Evolutionary conservation across 495 filamentous ascomycete genomes (phyloP).

Genomic region (Hypoxylon lienhwacheense): DNA sequence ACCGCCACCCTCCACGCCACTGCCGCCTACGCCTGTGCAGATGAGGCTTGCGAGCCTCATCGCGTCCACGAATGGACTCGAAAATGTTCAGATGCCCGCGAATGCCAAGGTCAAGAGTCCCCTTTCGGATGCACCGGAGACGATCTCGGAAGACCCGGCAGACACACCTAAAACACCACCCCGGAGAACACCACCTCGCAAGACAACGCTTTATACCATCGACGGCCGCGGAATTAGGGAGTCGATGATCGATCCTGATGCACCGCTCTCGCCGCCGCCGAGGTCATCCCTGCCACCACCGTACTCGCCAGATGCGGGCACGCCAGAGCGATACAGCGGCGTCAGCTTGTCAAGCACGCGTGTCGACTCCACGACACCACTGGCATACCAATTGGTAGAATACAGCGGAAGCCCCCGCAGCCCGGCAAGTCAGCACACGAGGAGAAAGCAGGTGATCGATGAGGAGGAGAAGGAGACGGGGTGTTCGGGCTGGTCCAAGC

Average conservation of each 20-base stretch:
- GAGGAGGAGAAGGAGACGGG: conserved; percentile 2
- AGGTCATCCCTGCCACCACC: conserved; percentile 23
- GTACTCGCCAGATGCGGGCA: conserved; percentile 16
- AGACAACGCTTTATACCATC: conserved; percentile 1
- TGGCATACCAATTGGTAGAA: conserved; percentile 10
- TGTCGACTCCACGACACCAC: conserved; percentile 22
- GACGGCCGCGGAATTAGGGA: conserved; percentile 22
- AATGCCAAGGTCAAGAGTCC: conserved; percentile 14
- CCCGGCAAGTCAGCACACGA: neutral
- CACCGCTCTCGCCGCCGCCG: conserved; percentile 19
- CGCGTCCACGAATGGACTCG: conserved; percentile 6
- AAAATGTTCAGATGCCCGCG: conserved; percentile 13
- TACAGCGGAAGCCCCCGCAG: neutral
- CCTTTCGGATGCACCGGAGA: neutral
- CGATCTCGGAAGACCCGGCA: neutral
- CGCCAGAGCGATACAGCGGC: conserved; percentile 12
- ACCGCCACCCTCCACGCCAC: conserved; percentile 23
- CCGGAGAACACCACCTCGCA: conserved; percentile 1
- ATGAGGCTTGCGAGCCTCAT: conserved; percentile 23
- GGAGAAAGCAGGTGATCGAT: conserved; percentile 2
- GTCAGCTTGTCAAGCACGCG: conserved; percentile 15
- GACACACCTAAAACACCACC: conserved; percentile 6
- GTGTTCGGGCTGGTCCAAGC: neutral
- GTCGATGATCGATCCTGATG: conserved; percentile 28
- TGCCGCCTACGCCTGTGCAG: conserved; percentile 23